Percentiles rank a stretch among this genome's conserved stretches.
phyloP scores from a whole-genome alignment of 1,284 basidiomycete species.

The Amanita bisporigera region DNA sequence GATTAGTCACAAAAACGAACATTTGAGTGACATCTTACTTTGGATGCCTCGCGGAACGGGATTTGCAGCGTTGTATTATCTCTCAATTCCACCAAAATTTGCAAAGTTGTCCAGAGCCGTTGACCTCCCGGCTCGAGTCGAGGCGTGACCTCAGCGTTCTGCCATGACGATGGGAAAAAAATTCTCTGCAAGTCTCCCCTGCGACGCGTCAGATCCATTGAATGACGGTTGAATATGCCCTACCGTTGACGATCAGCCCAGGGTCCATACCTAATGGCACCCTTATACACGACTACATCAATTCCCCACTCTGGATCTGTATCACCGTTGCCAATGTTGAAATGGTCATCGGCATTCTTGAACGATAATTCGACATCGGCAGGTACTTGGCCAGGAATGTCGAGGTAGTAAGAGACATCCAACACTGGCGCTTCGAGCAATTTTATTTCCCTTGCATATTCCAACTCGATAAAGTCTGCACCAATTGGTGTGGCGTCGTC shows the following conservation, averaged over 20 bases:
- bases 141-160: constrained; percentile 61
- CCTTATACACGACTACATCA: constrained; percentile 79
- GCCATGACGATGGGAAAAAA: constrained; percentile 84
- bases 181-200: constrained; percentile 78
- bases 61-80: constrained; percentile 79
- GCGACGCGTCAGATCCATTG: not conserved
- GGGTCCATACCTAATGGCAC: constrained; percentile 84
- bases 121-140: constrained; percentile 75
- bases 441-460: constrained; percentile 88
- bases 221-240: constrained; percentile 15
- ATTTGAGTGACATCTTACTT: constrained; percentile 49
- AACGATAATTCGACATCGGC: constrained; percentile 46
- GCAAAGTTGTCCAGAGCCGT: constrained; percentile 80
- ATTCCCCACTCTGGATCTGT: constrained; percentile 92
- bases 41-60: constrained; percentile 88
- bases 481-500: constrained; percentile 62
- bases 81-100: constrained; percentile 79
- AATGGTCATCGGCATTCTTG: constrained; percentile 40
- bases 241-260: constrained; percentile 94
- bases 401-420: constrained; percentile 84
- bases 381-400: constrained; percentile 74
- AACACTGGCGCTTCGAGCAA: constrained; percentile 78
- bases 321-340: constrained; percentile 85
- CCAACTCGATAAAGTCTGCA: constrained; percentile 59
- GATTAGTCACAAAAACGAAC: constrained; percentile 6